Evolutionary conservation across 306 rosid genomes (phyloP).

Genomic region (Quercus bicolor): DNA sequence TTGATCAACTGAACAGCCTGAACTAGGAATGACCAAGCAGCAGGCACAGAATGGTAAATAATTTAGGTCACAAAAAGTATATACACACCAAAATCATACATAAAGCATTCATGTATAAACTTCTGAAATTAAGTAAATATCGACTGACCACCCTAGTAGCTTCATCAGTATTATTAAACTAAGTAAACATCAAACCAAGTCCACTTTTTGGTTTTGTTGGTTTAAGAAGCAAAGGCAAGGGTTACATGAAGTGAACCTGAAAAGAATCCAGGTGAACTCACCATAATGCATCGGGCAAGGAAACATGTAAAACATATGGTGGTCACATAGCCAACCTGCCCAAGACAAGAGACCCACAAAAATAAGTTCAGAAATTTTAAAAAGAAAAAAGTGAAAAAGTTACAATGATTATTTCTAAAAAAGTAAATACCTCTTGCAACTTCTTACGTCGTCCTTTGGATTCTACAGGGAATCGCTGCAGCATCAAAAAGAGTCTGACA

Average conservation of each 20-base stretch:
- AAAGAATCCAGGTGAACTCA: slow-evolving; percentile 39
- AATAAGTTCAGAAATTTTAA: neutral
- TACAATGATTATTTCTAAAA: neutral
- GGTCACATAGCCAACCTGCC: slow-evolving; percentile 97
- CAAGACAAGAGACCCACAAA: slow-evolving; percentile 21
- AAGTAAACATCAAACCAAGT: neutral
- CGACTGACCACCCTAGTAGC: neutral
- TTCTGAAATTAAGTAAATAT: neutral
- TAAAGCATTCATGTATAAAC: neutral
- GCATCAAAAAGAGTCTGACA: slow-evolving; percentile 94
- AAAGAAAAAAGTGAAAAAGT: neutral
- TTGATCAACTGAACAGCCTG: neutral
- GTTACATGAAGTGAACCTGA: neutral
- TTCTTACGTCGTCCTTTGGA: slow-evolving; percentile 98
- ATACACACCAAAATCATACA: neutral
- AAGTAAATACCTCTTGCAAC: slow-evolving; percentile 83
- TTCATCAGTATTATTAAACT: neutral
- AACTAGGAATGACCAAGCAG: neutral
- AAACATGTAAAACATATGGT: slow-evolving; percentile 93
- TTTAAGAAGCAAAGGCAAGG: slow-evolving; percentile 15
- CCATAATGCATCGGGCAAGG: slow-evolving; percentile 93
- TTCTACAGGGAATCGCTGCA: slow-evolving; percentile 96
- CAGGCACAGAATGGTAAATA: neutral
- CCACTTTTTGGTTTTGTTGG: neutral
- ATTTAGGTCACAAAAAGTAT: neutral